Evolutionary conservation across 1,284 basidiomycete species (phyloP).

Genomic region (Wallemia hederae): DNA sequence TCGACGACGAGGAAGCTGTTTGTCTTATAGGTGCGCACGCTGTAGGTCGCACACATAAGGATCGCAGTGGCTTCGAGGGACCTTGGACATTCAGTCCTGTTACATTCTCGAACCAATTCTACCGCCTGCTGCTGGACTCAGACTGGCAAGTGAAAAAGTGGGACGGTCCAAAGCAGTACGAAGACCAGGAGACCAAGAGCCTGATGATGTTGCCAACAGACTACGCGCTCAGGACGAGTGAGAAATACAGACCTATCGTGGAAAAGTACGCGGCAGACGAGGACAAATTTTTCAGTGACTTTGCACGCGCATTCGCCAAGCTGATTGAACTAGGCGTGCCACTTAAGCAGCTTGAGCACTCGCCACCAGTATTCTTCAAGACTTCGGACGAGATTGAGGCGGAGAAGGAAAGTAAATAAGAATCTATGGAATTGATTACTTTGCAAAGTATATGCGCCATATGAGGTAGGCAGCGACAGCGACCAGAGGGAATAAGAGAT

Average conservation of each 20-base stretch:
- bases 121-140: slow-evolving; percentile 58
- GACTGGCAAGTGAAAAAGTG: slow-evolving; percentile 31
- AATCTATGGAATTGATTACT: not conserved
- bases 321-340: slow-evolving; percentile 78
- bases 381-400: not conserved
- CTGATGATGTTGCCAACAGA: slow-evolving; percentile 94
- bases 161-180: slow-evolving; percentile 49
- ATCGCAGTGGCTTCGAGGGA: slow-evolving; percentile 57
- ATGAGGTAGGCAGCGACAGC: not conserved
- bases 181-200: slow-evolving; percentile 60
- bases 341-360: slow-evolving; percentile 29
- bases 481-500: not conserved
- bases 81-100: slow-evolving; percentile 55
- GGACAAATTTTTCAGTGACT: slow-evolving; percentile 69
- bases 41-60: slow-evolving; percentile 67
- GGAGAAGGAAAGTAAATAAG: not conserved
- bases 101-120: slow-evolving; percentile 28
- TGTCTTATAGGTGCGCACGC: slow-evolving; percentile 83
- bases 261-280: slow-evolving; percentile 56
- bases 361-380: not conserved
- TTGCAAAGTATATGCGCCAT: not conserved
- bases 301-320: slow-evolving; percentile 39
- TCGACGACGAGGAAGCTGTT: slow-evolving; percentile 91
- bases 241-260: slow-evolving; percentile 57
- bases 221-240: slow-evolving; percentile 53